phyloP scores from a whole-genome alignment of 2,329 filamentous ascomycete genomes.

The Monosporascus sp. region DNA sequence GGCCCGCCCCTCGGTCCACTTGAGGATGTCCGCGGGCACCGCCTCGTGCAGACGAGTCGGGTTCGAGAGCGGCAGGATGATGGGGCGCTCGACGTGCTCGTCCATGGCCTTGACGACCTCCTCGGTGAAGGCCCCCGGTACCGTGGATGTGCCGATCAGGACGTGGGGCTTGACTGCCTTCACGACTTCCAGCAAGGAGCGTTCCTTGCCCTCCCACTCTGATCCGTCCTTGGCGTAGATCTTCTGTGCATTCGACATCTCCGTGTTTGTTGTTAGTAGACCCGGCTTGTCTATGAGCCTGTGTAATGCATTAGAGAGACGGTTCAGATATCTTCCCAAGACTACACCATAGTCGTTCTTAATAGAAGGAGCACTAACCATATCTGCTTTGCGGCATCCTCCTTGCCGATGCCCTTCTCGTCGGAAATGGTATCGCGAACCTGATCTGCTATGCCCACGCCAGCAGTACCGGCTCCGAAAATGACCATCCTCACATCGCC shows the following conservation, averaged over 20 bases:
- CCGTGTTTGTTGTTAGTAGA: conserved; percentile 58
- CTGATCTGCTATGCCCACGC: conserved; percentile 81
- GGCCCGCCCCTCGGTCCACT: conserved; percentile 73
- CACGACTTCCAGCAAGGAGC: conserved; percentile 60
- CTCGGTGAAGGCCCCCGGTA: conserved; percentile 69
- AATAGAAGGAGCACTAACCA: conserved; percentile 46
- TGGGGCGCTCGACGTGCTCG: conserved; percentile 63
- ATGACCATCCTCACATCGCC: conserved; percentile 65
- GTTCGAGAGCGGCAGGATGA: conserved; percentile 78
- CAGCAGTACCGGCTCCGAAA: conserved; percentile 77
- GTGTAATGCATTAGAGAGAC: not conserved
- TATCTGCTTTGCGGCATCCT: conserved; percentile 75
- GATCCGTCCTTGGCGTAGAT: conserved; percentile 58
- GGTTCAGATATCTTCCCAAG: not conserved
- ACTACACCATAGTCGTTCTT: not conserved
- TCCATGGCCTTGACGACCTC: conserved; percentile 72
- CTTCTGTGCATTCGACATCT: conserved; percentile 61
- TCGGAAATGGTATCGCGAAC: conserved; percentile 72
- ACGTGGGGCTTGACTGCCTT: conserved; percentile 71
- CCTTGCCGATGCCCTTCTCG: conserved; percentile 58
- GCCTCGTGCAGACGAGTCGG: conserved; percentile 82
- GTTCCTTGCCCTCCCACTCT: conserved; percentile 56
- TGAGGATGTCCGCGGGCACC: conserved; percentile 65
- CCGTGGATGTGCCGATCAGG: conserved; percentile 78
- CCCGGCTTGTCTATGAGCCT: conserved; percentile 81